These are phyloP conservation scores for Parmelia sp. DNA, from an alignment of 495 filamentous ascomycete genomes.

Conservation along the genomic window DNA sequence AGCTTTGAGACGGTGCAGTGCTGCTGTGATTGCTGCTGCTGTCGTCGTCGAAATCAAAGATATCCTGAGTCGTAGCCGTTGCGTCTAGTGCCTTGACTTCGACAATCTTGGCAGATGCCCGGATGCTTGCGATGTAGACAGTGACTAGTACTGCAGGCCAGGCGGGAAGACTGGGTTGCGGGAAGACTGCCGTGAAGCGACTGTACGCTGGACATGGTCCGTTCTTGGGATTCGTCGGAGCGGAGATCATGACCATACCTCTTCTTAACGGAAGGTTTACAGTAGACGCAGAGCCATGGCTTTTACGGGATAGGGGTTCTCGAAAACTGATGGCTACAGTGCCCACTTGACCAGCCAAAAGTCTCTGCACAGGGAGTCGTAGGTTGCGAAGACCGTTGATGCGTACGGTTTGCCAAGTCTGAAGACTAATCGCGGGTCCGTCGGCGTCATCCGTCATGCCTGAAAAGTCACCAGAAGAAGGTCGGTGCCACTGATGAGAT, in stretches of 20 bases:
- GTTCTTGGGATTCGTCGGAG: constrained; percentile 37
- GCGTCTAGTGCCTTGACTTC: constrained; percentile 43
- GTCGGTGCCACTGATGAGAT: constrained; percentile 4
- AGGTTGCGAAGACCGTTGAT: constrained; percentile 85
- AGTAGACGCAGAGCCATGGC: constrained; percentile 8
- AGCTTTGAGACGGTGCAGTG: constrained; percentile 21
- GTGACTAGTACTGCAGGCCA: constrained; percentile 62
- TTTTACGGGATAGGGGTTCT: constrained; percentile 18
- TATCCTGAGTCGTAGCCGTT: constrained; percentile 38
- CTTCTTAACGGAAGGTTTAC: constrained; percentile 46
- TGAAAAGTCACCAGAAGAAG: constrained; percentile 14
- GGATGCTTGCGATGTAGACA: constrained; percentile 80
- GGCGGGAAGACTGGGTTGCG: constrained; percentile 35
- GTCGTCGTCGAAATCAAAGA: constrained; percentile 53
- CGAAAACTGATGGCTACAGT: constrained; percentile 71
- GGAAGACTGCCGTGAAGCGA: constrained; percentile 46
- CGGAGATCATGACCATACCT: constrained; percentile 70
- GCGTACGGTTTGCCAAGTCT: constrained; percentile 61
- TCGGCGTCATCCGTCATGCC: not conserved
- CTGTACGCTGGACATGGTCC: constrained; percentile 40
- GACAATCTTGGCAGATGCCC: constrained; percentile 66
- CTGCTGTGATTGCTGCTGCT: constrained; percentile 39
- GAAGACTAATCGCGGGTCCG: not conserved
- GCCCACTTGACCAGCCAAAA: constrained; percentile 79
- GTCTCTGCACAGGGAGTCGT: constrained; percentile 69